Evolutionary conservation across 352 stramenopile genomes (phyloP), one percentile per base, ranked within the genome.

Genomic region (Elongisporangium prolatum): DNA sequence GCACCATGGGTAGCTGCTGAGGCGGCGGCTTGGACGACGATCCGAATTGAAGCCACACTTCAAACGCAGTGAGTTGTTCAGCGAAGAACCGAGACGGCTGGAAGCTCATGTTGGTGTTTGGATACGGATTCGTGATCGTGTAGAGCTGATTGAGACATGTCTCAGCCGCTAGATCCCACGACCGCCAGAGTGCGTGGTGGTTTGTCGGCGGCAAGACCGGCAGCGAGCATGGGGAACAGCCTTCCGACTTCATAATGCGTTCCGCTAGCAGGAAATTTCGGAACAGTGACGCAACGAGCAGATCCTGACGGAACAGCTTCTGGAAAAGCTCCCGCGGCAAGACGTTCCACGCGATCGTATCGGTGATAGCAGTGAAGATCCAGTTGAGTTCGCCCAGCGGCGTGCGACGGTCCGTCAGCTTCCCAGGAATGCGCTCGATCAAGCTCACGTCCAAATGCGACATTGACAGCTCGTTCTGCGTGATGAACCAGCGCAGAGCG

Each of bases 281-380:
- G 71, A 99, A 99, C 11, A 99, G 89, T 40, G 85, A 97, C 1
- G 98, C 97, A 5, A 99, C 90, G 10, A 99, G 71, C 56, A 99
- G 78, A 78, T 99, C 98, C 66, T 99, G 96, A n/a, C 98, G 89
- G 73, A 99, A 99, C 4, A 99, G 75, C 61, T 97, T 96, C 71
- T 99, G 96, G 68, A 99, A 99, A 14, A 99, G 75, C 25, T 94
- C 71, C 38, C 89, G 86, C 11, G 97, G 97, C 4, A 99, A 71
- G 38, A 98, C 87, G 72, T 99, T 99, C 97, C 97, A 99, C 22
- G 97, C 98, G 62, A 99, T 99, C 10, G 97, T 99, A 77, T 99
- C 98, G 0, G 98, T 99, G 54, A 99, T 98, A n/a, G 97, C 96
- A 14, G 97, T 99, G 68, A 99, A 99, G 53, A 99, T 99, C 98